Evolutionary conservation across 345 rosid species (phyloP), one percentile per base, ranked within the genome.

Genomic region (Pugionium dolabratum): DNA sequence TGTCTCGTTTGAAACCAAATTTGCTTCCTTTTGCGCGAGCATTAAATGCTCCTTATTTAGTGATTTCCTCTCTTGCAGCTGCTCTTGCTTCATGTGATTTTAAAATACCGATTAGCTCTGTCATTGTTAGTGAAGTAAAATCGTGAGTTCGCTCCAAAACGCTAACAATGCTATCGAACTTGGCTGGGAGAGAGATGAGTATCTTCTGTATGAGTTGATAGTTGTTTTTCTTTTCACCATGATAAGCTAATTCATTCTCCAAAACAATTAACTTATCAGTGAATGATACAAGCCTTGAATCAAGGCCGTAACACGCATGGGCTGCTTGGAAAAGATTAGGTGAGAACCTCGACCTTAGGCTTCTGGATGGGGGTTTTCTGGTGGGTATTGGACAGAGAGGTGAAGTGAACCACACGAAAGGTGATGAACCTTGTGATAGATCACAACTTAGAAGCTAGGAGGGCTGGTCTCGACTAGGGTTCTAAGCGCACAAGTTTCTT

Each of bases 131-230:
- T 60, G 53, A 8, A n/a, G n/a, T n/a, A n/a, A n/a, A n/a, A n/a
- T n/a, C n/a, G n/a, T n/a, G n/a, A n/a, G n/a, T n/a, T n/a, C 33
- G 9, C 26, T 61, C 54, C 43, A 61, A 1, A 3, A 46, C 54
- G 0, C 42, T 42, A 1, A 59, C 64, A 4, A 42, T 30, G 10
- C 64, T 30, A 43, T 59, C 64, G 7, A 31, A 43, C 6, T 29
- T 59, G 39, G 64, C 29, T 4, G 50, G 37, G 4, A 43, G 48
- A 40, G 48, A 57, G 6, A 57, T 57, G 48, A 57, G 35, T 9
- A 57, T 40, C 34, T 57, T 57, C 2, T 57, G 62, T 1, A 57
- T 6, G 5, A 27, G 2, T 4, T 57, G 47, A 5, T 1, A 4
- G 0, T 59, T 4, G 0, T 29, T 9, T 0, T 43, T 30, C 50